Base-by-base conservation (phyloP, 2,329 filamentous ascomycete genomes). In the Chaetomiaceae sp. region DNA sequence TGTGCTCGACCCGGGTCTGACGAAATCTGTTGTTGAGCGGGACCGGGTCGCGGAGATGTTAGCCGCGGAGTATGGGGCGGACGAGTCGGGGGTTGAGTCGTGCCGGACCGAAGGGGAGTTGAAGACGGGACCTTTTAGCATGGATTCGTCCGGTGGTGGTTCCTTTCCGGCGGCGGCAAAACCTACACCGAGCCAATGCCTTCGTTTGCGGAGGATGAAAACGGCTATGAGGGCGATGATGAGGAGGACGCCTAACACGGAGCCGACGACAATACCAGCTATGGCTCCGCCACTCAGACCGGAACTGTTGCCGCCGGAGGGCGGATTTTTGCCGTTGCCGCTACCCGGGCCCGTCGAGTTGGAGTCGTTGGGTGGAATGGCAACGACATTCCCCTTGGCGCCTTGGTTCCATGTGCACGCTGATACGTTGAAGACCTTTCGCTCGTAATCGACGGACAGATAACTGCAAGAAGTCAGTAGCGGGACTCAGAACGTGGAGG, bases 391-490 rank as follows among this genome's bases (percentile, higher is more conserved):
- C 38, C 62, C 55, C 20, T 57, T 39, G 7, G 63, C 58, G n/a
- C 62, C 61, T 41, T 64, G 57, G 29, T 56, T 53, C 63, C 63
- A 68, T 7, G 52, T 48, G 49, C 64, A 67, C 7, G 63, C 59
- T 1, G 63, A 67, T 1, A 71, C 60, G 34, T 68, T 69, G 45
- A 71, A 71, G 3, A 56, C 55, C 0, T 56, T 58, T 17, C 65
- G 65, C 51, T 70, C 67, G 45, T 70, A 70, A 52, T 71, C 65
- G 29, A 61, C 65, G 2, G 66, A 59, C 33, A 63, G 58, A 47
- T 65, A 65, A 14, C 61, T 63, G 44, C 33, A n/a, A 19, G 27
- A 15, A 17, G 17, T 6, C 9, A 11, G 10, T 6, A 2, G 22
- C 14, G 9, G 17, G 0, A 19, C 29, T 34, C 14, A 27, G 8